A percentile compares a stretch with the other conserved stretches of the same genome.
These are phyloP conservation scores for Pythium diclinum DNA, from an alignment of 352 stramenopile genomes.

Conservation along the genomic window DNA sequence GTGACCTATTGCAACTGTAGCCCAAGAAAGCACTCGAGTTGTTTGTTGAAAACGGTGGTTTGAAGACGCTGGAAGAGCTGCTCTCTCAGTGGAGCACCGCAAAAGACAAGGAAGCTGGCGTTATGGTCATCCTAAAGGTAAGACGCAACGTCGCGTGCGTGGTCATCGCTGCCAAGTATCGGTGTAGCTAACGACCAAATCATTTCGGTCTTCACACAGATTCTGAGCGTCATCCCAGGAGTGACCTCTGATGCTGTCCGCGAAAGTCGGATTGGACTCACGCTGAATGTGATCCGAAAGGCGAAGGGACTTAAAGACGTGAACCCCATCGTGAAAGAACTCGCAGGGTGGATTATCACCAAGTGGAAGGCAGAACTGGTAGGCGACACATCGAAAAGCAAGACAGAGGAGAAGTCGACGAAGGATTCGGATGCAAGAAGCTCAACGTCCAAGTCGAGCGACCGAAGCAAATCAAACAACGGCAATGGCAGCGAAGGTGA, in stretches of 20 bases:
- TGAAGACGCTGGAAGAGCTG: conserved; percentile 42
- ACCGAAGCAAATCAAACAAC: background rate
- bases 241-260: conserved; percentile 43
- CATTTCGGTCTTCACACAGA: conserved; percentile 19
- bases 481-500: conserved; percentile 3
- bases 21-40: conserved; percentile 43
- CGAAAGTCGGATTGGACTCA: conserved; percentile 53
- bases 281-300: conserved; percentile 42
- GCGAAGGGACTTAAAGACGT: conserved; percentile 6
- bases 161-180: background rate
- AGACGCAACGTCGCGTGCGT: background rate
- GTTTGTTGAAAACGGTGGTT: conserved; percentile 53
- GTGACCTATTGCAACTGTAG: conserved; percentile 24
- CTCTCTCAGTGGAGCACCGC: conserved; percentile 45
- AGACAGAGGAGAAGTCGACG: conserved; percentile 7
- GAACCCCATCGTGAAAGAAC: conserved; percentile 29
- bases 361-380: conserved; percentile 44
- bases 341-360: conserved; percentile 52
- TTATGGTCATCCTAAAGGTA: conserved; percentile 69
- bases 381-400: background rate
- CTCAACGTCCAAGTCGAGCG: background rate
- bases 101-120: conserved; percentile 45
- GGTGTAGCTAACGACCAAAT: background rate
- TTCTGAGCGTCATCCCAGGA: conserved; percentile 54
- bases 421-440: conserved; percentile 3